A percentile compares a stretch with the other conserved stretches of the same genome.
Evolutionary conservation across 257 asterid species (phyloP).

Genomic region (Voacanga thouarsii): DNA sequence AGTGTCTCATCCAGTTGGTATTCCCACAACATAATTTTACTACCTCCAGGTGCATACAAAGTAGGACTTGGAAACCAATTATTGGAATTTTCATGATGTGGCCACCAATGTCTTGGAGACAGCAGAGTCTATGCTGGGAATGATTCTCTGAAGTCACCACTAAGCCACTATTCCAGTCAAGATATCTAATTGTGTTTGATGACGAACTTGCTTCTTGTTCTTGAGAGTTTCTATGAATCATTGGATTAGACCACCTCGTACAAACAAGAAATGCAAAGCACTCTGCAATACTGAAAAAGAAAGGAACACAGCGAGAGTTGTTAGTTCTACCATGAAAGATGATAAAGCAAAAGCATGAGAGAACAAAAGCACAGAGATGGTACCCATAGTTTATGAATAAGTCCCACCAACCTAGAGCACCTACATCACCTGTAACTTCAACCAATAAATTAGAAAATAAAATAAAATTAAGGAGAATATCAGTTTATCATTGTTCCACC

Average conservation of each 20-base stretch:
- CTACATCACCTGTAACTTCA: constrained; percentile 80
- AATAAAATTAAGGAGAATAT: background rate
- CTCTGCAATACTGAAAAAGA: constrained; percentile 74
- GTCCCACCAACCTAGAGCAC: constrained; percentile 98
- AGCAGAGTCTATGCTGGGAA: constrained; percentile 58
- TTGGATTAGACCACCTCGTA: constrained; percentile 97
- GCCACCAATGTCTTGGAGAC: constrained; percentile 91
- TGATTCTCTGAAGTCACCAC: constrained; percentile 67
- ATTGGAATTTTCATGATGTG: constrained; percentile 91
- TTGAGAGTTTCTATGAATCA: constrained; percentile 65
- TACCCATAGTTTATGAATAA: constrained; percentile 94
- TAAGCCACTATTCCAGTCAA: constrained; percentile 76
- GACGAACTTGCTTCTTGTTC: constrained; percentile 72
- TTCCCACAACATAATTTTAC: constrained; percentile 18
- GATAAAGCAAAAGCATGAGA: constrained; percentile 13
- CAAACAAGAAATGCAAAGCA: constrained; percentile 99
- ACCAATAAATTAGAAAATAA: no score
- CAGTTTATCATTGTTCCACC: background rate
- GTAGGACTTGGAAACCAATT: constrained; percentile 80
- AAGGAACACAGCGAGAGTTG: constrained; percentile 23
- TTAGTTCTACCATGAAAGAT: constrained; percentile 25
- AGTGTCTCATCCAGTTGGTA: background rate
- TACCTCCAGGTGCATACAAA: constrained; percentile 97
- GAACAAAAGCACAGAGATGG: constrained; percentile 11
- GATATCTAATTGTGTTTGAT: constrained; percentile 61